Evolutionary conservation across 176 grass and related monocot genomes (phyloP), one percentile per base, ranked within the genome.

Genomic region (Triticum dicoccoides): DNA sequence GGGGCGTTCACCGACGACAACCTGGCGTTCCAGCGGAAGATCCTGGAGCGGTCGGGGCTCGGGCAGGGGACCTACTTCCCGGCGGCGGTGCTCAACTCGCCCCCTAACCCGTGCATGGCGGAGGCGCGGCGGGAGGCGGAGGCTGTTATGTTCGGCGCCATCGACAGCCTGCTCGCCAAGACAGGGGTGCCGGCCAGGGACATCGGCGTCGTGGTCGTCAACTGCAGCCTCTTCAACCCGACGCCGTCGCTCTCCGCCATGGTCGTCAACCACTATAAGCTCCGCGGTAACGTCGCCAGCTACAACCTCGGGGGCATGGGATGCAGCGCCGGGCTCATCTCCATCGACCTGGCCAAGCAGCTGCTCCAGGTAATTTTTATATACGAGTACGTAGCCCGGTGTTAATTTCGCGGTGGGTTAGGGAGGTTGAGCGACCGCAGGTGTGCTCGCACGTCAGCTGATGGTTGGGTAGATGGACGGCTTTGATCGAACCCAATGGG

Each of bases 301-400:
- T 98, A 92, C 35, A 98, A 95, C 80, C 96, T 98, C 8, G 93
- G 93, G 7, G 95, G 95, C 9, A 98, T 98, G 95, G 95, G 95
- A 0, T 98, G 95, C 58, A 98, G 95, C 76, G 95, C 95, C 0
- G 93, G 95, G 0, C 86, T 98, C 73, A 98, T 98, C 88, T 98
- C 95, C 38, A 91, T 98, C 61, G 95, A 98, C 89, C 93, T 98
- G 80, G 95, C 95, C 35, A 98, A 89, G 87, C 95, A 93, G 83
- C 81, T 98, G 59, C 95, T 98, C 11, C 95, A 98, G 93, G 95
- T 86, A 30, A 59, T 2, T 8, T 38, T 41, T 41, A 30, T 30
- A 30, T 30, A 30, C 29, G 44, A 47, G 44, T 47, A 47, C 11
- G 44, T 47, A 47, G 44, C 44, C 3, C 12, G 1, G 44, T 47